Percentiles rank a stretch among this genome's conserved stretches.
Evolutionary conservation across 2,329 filamentous ascomycete species (phyloP).

Genomic region (Plenodomus tracheiphilus): DNA sequence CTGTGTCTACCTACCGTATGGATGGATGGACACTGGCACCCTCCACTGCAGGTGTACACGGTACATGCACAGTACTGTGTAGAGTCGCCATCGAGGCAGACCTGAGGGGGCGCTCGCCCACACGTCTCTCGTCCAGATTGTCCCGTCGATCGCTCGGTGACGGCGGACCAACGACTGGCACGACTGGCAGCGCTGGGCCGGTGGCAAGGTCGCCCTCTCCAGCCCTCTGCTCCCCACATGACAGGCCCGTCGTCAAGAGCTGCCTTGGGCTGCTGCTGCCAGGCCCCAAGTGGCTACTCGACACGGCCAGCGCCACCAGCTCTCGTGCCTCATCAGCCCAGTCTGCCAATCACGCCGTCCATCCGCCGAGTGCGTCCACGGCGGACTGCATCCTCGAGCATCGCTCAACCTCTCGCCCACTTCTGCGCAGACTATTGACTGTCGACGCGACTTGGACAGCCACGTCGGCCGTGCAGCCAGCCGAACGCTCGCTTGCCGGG

Average conservation of each 20-base stretch:
- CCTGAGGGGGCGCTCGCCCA: too few relatives aligned
- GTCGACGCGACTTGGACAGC: constrained; percentile 27
- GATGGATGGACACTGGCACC: too few relatives aligned
- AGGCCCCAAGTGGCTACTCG: constrained; percentile 10
- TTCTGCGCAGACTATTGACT: constrained; percentile 22
- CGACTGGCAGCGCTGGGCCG: background rate
- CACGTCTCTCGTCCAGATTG: constrained; percentile 8
- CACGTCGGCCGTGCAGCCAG: constrained; percentile 36
- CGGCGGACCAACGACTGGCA: constrained; percentile 6
- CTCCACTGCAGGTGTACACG: too few relatives aligned
- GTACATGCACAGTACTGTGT: too few relatives aligned
- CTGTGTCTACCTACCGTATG: too few relatives aligned
- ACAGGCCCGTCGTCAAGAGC: constrained; percentile 13
- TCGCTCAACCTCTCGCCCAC: constrained; percentile 25
- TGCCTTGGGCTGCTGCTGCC: constrained; percentile 5
- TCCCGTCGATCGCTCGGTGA: constrained; percentile 6
- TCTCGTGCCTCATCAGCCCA: constrained; percentile 13
- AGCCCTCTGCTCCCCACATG: background rate
- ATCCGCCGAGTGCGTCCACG: background rate
- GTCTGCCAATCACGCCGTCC: constrained; percentile 13
- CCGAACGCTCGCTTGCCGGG: constrained; percentile 18
- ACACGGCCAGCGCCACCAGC: constrained; percentile 9
- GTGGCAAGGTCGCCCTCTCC: constrained; percentile 2
- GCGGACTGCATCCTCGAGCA: background rate
- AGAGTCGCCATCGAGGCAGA: too few relatives aligned